Percentiles rank a stretch among this genome's conserved stretches.
phyloP scores from a whole-genome alignment of 2,329 filamentous ascomycete species.

The Ophiostoma sp. region DNA sequence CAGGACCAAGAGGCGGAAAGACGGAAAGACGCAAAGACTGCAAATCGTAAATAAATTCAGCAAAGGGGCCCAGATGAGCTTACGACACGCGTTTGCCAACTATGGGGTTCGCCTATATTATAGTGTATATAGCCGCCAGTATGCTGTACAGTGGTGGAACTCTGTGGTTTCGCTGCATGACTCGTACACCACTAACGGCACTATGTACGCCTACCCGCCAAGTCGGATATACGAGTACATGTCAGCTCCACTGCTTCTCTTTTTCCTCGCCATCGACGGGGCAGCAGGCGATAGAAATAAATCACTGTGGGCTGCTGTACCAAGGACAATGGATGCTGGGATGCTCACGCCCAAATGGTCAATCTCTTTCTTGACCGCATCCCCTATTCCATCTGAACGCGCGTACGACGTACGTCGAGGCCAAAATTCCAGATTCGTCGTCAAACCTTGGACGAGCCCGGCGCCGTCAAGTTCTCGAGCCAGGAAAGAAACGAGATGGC shows the following conservation, averaged over 20 bases:
- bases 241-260: slow-evolving; percentile 1
- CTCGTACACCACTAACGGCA: neutral
- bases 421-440: neutral
- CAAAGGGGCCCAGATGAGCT: neutral
- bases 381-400: neutral
- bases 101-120: neutral
- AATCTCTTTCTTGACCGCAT: neutral
- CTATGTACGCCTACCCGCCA: neutral
- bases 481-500: too few species aligned
- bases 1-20: neutral
- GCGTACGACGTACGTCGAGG: neutral
- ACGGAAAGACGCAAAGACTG: neutral
- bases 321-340: neutral
- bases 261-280: neutral
- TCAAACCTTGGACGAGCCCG: neutral
- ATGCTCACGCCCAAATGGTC: neutral
- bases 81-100: neutral
- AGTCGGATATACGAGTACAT: neutral
- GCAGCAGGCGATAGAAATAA: neutral
- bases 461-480: neutral
- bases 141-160: neutral
- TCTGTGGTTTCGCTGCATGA: neutral
- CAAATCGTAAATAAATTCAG: neutral
- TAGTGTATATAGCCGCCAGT: neutral
- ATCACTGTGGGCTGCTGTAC: neutral